A percentile compares a stretch with the other conserved stretches of the same genome.
phyloP scores from a whole-genome alignment of 768 basidiomycete genomes.

The Lactarius akahatsu region DNA sequence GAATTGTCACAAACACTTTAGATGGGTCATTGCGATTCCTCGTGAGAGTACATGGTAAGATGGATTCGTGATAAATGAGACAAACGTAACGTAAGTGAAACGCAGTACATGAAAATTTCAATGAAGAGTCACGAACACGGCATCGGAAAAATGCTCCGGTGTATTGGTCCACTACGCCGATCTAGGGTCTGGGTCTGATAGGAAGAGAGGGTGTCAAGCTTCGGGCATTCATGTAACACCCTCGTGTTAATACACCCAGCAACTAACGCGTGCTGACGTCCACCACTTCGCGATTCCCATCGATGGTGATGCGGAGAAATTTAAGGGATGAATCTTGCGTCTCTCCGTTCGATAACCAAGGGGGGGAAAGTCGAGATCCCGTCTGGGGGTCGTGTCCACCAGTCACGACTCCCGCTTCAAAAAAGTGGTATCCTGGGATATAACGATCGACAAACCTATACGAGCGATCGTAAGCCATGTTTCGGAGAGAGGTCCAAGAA shows the following conservation, averaged over 20 bases:
- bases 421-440: constrained; percentile 92
- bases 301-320: constrained; percentile 51
- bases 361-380: constrained; percentile 28
- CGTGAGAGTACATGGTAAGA: not conserved
- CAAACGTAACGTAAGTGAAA: not conserved
- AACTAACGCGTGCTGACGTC: constrained; percentile 43
- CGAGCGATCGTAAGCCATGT: not conserved
- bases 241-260: not conserved
- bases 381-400: constrained; percentile 34
- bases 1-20: not conserved
- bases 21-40: not conserved
- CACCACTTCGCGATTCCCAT: constrained; percentile 51
- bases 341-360: constrained; percentile 48
- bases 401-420: constrained; percentile 54
- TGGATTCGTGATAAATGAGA: not conserved
- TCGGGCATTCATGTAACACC: not conserved
- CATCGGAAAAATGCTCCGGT: not conserved
- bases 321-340: not conserved
- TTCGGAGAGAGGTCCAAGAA: not conserved
- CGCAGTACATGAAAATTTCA: not conserved
- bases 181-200: not conserved
- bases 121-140: not conserved
- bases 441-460: constrained; percentile 86
- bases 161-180: not conserved
- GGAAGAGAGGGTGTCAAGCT: not conserved